Percentiles rank a stretch among this genome's conserved stretches.
phyloP scores from a whole-genome alignment of 345 rosid genomes.

The Arabis alpina region DNA sequence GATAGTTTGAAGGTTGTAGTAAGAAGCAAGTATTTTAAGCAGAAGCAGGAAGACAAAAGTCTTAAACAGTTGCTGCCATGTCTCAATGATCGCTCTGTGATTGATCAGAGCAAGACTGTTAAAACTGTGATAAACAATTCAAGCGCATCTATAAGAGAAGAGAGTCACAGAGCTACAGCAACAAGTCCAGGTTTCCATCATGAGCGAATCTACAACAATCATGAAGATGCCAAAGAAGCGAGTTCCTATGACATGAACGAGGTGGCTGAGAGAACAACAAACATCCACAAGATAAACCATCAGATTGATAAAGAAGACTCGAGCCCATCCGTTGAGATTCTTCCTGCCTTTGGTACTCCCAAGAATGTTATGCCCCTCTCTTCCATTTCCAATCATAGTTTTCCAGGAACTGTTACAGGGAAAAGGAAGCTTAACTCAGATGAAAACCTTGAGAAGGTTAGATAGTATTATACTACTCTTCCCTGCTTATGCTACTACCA shows the following conservation, averaged over 20 bases:
- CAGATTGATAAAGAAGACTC: slow-evolving; percentile 45
- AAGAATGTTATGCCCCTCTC: slow-evolving; percentile 38
- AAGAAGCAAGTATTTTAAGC: slow-evolving; percentile 71
- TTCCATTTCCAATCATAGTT: slow-evolving; percentile 37
- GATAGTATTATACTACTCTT: slow-evolving; percentile 35
- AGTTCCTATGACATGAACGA: slow-evolving; percentile 23
- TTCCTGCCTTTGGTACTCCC: slow-evolving; percentile 34
- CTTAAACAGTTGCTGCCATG: slow-evolving; percentile 28
- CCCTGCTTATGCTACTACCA: slow-evolving; percentile 14
- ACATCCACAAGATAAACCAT: slow-evolving; percentile 30
- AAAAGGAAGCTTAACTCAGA: slow-evolving; percentile 62
- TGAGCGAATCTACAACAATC: slow-evolving; percentile 25
- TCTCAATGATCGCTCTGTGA: slow-evolving; percentile 41
- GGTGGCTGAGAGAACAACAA: slow-evolving; percentile 31
- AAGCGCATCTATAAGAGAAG: slow-evolving; percentile 14
- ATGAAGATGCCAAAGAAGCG: slow-evolving; percentile 26
- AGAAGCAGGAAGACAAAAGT: slow-evolving; percentile 51
- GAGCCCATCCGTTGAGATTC: slow-evolving; percentile 36
- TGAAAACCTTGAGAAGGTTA: slow-evolving; percentile 53
- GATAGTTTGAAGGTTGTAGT: slow-evolving; percentile 56
- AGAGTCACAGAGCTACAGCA: slow-evolving; percentile 18
- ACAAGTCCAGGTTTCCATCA: slow-evolving; percentile 27
- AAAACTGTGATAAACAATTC: slow-evolving; percentile 14
- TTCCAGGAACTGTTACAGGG: slow-evolving; percentile 37
- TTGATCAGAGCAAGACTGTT: slow-evolving; percentile 29